These are phyloP conservation scores for Mollisiaceae sp. DNA, from an alignment of 2,329 filamentous ascomycete genomes.

Conservation along the genomic window DNA sequence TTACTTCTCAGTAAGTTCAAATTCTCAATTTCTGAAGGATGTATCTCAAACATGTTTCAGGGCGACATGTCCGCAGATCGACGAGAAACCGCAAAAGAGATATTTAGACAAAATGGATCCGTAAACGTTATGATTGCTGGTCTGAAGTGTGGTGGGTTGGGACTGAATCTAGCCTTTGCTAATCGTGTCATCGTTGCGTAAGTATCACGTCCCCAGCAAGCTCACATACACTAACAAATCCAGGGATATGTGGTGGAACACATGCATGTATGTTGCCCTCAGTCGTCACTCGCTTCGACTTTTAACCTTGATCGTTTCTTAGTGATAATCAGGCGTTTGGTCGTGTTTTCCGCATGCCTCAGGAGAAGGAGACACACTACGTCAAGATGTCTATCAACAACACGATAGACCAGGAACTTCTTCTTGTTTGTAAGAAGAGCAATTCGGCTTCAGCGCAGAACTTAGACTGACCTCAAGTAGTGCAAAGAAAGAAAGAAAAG, in stretches of 20 bases:
- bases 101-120: slow-evolving; percentile 47
- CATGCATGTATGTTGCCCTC: slow-evolving; percentile 16
- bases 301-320: no score
- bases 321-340: slow-evolving; percentile 62
- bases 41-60: slow-evolving; percentile 43
- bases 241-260: slow-evolving; percentile 20
- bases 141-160: slow-evolving; percentile 56
- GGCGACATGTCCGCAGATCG: slow-evolving; percentile 51
- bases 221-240: slow-evolving; percentile 10
- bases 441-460: no score
- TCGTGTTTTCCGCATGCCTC: slow-evolving; percentile 67
- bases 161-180: slow-evolving; percentile 61
- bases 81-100: slow-evolving; percentile 50
- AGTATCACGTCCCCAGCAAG: background rate
- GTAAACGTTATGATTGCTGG: slow-evolving; percentile 53
- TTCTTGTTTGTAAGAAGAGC: no score
- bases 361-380: slow-evolving; percentile 61
- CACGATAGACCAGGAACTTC: no score
- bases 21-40: no score
- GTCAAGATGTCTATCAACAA: no score
- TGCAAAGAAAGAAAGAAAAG: no score
- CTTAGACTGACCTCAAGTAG: no score
- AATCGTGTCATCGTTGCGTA: slow-evolving; percentile 40
- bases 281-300: no score
- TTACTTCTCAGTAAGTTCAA: slow-evolving; percentile 35